Base-by-base conservation (phyloP, 2,329 filamentous ascomycete species). In the Pseudopithomyces maydicus region DNA sequence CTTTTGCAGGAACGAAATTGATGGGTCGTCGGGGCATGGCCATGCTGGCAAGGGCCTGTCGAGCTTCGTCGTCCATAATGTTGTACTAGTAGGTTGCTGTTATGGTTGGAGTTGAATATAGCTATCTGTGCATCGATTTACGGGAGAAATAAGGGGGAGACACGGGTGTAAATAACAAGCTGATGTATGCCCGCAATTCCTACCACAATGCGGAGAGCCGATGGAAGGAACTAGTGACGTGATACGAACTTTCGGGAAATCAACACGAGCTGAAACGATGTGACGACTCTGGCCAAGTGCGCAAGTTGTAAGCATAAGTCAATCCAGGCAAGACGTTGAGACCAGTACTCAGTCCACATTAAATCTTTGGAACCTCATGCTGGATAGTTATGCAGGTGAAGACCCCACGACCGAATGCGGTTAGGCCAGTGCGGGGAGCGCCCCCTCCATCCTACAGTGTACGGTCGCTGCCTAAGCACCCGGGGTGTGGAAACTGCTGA, bases 1-100 rank as follows among this genome's bases (percentile, higher is more conserved):
- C 71, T 56, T 77, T 78, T 3, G 77, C 78, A 1, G 80, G 75
- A 12, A 84, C 78, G 61, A 81, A 82, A 68, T 80, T 80, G 62
- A 84, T 77, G 38, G 78, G 76, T 15, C 74, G 69, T 45, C 75
- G 67, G 4, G 79, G 80, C 64, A 80, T 78, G 20, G 68, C 59
- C 71, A 74, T 74, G 26, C 33, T 64, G 33, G 70, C 67, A 6
- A 74, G 61, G 11, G 71, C 70, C 64, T 70, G 61, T 57, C 67
- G 58, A 29, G 71, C 68, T 68, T 74, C 72, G 59, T 74, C 70
- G 57, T 75, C 73, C 73, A 75, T 75, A 26, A 15, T 66, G 50
- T 20, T 38, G 22, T 41, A 38, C 39, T n/a, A 3, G 20, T 14
- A 11, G 10, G 17, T 17, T n/a, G 1, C 10, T 6, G 22, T n/a